Base-by-base conservation (phyloP, 2,329 filamentous ascomycete species). In the Cercospora nicotianae region DNA sequence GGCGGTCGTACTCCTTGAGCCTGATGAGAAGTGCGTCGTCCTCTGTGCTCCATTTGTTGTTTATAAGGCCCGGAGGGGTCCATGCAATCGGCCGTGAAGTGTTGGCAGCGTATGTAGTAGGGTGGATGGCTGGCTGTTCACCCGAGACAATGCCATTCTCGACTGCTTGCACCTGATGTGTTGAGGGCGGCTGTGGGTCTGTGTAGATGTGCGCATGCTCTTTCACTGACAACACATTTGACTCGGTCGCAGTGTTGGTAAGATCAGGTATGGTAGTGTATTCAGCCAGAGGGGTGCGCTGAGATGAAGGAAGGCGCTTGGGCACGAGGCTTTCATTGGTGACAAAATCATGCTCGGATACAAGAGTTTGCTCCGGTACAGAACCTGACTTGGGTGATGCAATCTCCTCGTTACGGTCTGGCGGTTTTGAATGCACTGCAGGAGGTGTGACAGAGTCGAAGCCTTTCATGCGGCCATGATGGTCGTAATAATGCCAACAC, bases 401-500 rank as follows among this genome's bases (percentile, higher is more conserved):
- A 39, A 36, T 10, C 13, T 7, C n/a, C 13, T 20, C 30, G 13
- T n/a, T 3, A 7, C 20, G n/a, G n/a, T 13, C 45, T 31, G 61
- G 7, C 30, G 16, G 18, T 13, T 28, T 16, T 31, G 51, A n/a
- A 3, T 64, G 45, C 13, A 65, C 65, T 16, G 48, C 42, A n/a
- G 68, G 62, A 20, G 72, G 69, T 6, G 73, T 73, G 1, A 70
- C 65, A 12, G 70, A 71, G 61, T 73, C 69, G 23, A 74, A 67
- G 23, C 72, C 71, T 66, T 72, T 73, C 72, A 75, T 70, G 28
- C 74, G 68, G n/a, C 73, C 74, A 63, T 76, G 74, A 18, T 69
- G 70, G 55, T 74, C 72, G 45, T 69, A 74, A 64, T 77, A 77
- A 61, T 72, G 74, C 18, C 74, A 73, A 64, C 76, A 77, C 9